A percentile compares a stretch with the other conserved stretches of the same genome.
phyloP scores from a whole-genome alignment of 2,329 filamentous ascomycete genomes.

The Epichloe brachyelytri region DNA sequence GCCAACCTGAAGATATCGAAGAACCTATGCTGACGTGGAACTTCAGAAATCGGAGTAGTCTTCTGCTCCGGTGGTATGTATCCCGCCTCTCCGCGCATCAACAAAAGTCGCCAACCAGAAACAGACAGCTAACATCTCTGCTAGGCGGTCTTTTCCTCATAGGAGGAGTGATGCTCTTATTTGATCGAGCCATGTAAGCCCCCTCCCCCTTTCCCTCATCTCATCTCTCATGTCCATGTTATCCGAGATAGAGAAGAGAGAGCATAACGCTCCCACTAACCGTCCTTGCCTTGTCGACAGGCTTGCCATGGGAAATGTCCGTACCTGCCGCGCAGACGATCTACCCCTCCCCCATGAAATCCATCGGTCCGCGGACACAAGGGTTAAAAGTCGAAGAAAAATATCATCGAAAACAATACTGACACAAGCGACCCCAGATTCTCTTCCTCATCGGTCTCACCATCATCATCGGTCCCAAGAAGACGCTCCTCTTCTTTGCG shows the following conservation, averaged over 20 bases:
- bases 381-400: constrained; percentile 2
- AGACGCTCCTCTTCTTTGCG: constrained; percentile 89
- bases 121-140: constrained; percentile 6
- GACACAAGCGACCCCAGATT: constrained; percentile 45
- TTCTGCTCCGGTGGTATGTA: constrained; percentile 94
- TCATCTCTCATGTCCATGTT: not conserved
- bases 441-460: constrained; percentile 95
- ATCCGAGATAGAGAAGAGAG: not conserved
- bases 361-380: too few species aligned
- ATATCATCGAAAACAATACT: constrained; percentile 1
- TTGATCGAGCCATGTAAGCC: constrained; percentile 84
- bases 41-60: constrained; percentile 84
- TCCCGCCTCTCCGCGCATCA: too few species aligned
- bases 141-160: constrained; percentile 88
- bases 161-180: constrained; percentile 90
- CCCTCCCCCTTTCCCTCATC: not conserved
- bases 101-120: constrained; percentile 6
- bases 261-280: not conserved
- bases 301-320: constrained; percentile 94
- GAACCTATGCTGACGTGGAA: constrained; percentile 5
- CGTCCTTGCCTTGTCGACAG: constrained; percentile 27
- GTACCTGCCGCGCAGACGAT: constrained; percentile 10
- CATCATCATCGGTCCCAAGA: constrained; percentile 84
- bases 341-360: not conserved
- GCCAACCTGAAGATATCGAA: not conserved